phyloP scores from a whole-genome alignment of 768 basidiomycete genomes.

The Cyclocybe aegerita region DNA sequence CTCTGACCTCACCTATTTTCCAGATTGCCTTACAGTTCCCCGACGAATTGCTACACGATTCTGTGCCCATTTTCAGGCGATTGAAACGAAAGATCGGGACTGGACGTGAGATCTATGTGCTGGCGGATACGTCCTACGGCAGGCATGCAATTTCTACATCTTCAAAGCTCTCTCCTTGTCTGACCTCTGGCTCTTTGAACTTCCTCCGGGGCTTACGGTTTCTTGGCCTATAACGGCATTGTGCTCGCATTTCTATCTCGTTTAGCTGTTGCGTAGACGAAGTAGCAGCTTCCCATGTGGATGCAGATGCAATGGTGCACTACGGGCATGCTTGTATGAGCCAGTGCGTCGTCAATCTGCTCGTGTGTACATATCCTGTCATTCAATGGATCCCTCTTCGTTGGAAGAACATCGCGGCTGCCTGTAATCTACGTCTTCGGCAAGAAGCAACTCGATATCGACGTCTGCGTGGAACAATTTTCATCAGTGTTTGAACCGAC shows the following conservation, averaged over 20 bases:
- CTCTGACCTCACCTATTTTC: background rate
- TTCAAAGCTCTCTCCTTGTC: background rate
- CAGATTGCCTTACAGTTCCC: slow-evolving; percentile 95
- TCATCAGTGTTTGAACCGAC: slow-evolving; percentile 27
- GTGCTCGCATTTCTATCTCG: too few relatives aligned
- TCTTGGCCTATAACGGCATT: background rate
- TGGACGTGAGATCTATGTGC: slow-evolving; percentile 71
- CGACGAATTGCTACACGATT: slow-evolving; percentile 85
- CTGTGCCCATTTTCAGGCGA: slow-evolving; percentile 76
- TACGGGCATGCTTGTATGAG: slow-evolving; percentile 97
- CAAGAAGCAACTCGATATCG: slow-evolving; percentile 60
- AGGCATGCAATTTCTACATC: slow-evolving; percentile 51
- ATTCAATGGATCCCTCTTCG: background rate
- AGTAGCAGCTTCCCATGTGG: slow-evolving; percentile 90
- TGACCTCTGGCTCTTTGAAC: background rate
- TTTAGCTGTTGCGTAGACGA: slow-evolving; percentile 94
- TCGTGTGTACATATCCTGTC: background rate
- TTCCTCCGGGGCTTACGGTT: background rate
- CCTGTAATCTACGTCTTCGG: slow-evolving; percentile 93
- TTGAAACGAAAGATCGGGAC: slow-evolving; percentile 52
- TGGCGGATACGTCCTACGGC: slow-evolving; percentile 98
- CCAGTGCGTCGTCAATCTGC: slow-evolving; percentile 52
- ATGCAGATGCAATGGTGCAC: slow-evolving; percentile 89
- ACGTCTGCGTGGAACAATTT: slow-evolving; percentile 46
- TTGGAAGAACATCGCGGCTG: slow-evolving; percentile 73